A percentile compares a stretch with the other conserved stretches of the same genome.
Conservation (phyloP, 2,329 filamentous ascomycete genomes). For the Phyllosticta capitalensis region DNA sequence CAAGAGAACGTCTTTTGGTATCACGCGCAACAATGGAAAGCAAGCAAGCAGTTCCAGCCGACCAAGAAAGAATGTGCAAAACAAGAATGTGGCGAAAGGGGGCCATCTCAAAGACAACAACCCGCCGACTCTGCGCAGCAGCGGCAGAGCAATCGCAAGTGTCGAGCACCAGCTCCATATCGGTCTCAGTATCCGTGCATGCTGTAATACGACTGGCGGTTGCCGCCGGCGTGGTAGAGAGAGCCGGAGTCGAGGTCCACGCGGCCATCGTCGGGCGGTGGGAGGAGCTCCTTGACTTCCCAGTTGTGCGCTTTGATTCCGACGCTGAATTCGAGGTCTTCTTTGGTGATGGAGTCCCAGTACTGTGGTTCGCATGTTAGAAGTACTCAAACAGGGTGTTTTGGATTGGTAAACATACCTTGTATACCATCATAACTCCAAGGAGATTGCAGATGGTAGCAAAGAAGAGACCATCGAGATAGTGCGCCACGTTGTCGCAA, state of each 20-base stretch:
- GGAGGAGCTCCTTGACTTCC: constrained; percentile 82
- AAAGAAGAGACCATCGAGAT: constrained; percentile 89
- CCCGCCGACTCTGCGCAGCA: background rate
- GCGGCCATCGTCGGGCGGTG: constrained; percentile 24
- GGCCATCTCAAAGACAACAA: background rate
- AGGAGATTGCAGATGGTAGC: constrained; percentile 88
- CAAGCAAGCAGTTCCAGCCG: too few relatives aligned
- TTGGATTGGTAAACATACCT: constrained; percentile 46
- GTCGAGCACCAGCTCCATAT: background rate
- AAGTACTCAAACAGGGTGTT: background rate
- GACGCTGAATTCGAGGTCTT: constrained; percentile 96
- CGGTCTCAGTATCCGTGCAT: background rate
- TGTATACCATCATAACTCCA: constrained; percentile 99
- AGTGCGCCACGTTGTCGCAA: constrained; percentile 78
- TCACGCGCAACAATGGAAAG: background rate
- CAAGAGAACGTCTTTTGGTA: background rate
- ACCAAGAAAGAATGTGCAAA: background rate
- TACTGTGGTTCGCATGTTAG: constrained; percentile 48
- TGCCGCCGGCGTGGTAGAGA: background rate
- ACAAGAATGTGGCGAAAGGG: background rate
- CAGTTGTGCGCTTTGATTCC: constrained; percentile 93
- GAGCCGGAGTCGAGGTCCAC: background rate
- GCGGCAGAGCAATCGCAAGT: background rate
- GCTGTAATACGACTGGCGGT: background rate
- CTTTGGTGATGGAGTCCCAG: constrained; percentile 98